Percentiles rank a stretch among this genome's conserved stretches.
phyloP scores from a whole-genome alignment of 129 eudicot species.

The Ambrosia trifida region DNA sequence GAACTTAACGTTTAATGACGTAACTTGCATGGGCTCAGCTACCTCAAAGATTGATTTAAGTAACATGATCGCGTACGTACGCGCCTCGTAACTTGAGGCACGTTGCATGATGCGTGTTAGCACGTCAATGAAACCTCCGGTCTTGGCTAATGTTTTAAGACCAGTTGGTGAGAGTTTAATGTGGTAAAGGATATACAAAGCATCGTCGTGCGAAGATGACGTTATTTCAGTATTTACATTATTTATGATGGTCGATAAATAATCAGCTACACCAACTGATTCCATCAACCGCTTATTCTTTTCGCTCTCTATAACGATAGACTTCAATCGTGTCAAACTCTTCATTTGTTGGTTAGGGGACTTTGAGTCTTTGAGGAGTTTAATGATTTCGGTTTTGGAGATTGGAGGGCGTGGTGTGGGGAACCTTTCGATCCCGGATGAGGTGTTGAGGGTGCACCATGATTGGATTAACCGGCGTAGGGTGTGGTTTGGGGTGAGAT shows the following conservation, averaged over 20 bases:
- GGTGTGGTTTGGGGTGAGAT: slow-evolving; percentile 42
- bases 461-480: slow-evolving; percentile 38
- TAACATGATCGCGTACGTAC: slow-evolving; percentile 24
- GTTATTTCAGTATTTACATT: neutral
- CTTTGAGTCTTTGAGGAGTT: slow-evolving; percentile 22
- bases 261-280: slow-evolving; percentile 23
- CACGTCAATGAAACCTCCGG: slow-evolving; percentile 20
- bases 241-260: slow-evolving; percentile 18
- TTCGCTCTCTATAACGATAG: slow-evolving; percentile 19
- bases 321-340: slow-evolving; percentile 19
- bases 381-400: slow-evolving; percentile 12
- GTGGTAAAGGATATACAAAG: slow-evolving; percentile 24
- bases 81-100: slow-evolving; percentile 25
- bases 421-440: slow-evolving; percentile 24
- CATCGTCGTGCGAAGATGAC: slow-evolving; percentile 15
- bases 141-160: neutral
- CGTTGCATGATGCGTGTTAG: slow-evolving; percentile 28
- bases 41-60: slow-evolving; percentile 25
- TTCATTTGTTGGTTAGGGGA: slow-evolving; percentile 15
- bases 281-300: slow-evolving; percentile 38
- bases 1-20: neutral
- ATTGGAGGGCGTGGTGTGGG: slow-evolving; percentile 35
- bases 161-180: slow-evolving; percentile 21
- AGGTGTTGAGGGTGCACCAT: slow-evolving; percentile 37
- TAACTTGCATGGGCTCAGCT: slow-evolving; percentile 35